These are phyloP conservation scores for Metschnikowia gruessii DNA, from an alignment of 805 yeast species.

Conservation along the genomic window DNA sequence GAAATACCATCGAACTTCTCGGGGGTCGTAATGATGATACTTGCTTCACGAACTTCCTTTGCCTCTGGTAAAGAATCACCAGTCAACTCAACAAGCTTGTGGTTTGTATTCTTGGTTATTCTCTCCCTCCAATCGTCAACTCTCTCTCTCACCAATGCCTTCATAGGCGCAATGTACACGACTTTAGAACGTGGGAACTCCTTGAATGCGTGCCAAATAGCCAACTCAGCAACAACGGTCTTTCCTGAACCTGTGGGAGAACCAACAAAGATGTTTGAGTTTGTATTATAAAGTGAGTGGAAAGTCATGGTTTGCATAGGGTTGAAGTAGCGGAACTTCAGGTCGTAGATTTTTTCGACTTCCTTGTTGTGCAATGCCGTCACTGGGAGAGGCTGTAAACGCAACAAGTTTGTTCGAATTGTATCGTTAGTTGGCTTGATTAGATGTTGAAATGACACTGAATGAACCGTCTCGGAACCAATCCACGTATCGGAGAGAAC, in stretches of 20 bases:
- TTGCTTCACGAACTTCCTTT: slow-evolving; percentile 61
- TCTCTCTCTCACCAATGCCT: slow-evolving; percentile 78
- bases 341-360: slow-evolving; percentile 64
- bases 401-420: slow-evolving; percentile 72
- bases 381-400: slow-evolving; percentile 82
- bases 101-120: slow-evolving; percentile 44
- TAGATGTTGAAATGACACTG: slow-evolving; percentile 86
- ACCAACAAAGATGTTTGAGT: slow-evolving; percentile 84
- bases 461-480: slow-evolving; percentile 72
- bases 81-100: slow-evolving; percentile 69
- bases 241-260: slow-evolving; percentile 99
- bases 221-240: slow-evolving; percentile 94
- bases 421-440: slow-evolving; percentile 88
- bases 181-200: slow-evolving; percentile 77
- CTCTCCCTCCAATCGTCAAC: slow-evolving; percentile 75
- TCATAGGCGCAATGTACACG: slow-evolving; percentile 88
- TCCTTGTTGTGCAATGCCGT: slow-evolving; percentile 69
- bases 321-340: slow-evolving; percentile 79
- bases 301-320: slow-evolving; percentile 99
- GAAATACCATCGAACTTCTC: slow-evolving; percentile 87
- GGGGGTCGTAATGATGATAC: slow-evolving; percentile 78
- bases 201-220: slow-evolving; percentile 93
- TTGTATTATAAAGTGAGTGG: slow-evolving; percentile 78
- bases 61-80: slow-evolving; percentile 82
- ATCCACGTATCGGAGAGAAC: slow-evolving; percentile 86